Base-by-base conservation (phyloP, 805 yeast genomes). In the Metschnikowia drakensbergensis region DNA sequence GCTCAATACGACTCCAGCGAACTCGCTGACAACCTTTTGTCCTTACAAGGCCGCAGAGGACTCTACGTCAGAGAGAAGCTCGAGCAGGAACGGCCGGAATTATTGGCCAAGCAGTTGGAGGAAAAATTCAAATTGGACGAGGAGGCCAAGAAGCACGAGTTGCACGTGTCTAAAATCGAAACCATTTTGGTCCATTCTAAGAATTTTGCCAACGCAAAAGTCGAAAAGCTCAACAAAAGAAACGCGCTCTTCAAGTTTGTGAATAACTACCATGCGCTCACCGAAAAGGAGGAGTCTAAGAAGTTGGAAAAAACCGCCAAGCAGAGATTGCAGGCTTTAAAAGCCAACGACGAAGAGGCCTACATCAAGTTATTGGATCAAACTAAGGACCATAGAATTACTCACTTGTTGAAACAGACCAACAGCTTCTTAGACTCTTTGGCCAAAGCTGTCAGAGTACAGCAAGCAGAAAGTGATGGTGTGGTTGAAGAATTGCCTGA, bases 341-440 rank as follows among this genome's bases (percentile, higher is more conserved):
- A 84, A 65, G 87, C 91, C 13, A 86, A 87, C 64, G 96, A 87
- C 71, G 95, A 87, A 66, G 96, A 87, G 62, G 94, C 94, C 2
- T 87, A 87, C 70, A 78, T 87, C 64, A 86, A 86, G 62, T 77
- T 87, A 60, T 76, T 87, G 64, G 94, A 87, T 64, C 90, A 86
- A 67, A 87, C 96, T 3, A 87, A 87, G 64, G 96, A 87, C 69
- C 86, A 88, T 37, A 81, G 96, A 79, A 84, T 87, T 58, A 86
- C 94, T 1, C 95, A 87, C 67, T 75, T 87, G 64, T 77, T 87
- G 63, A 84, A 76, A 60, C 96, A 87, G 65, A 87, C 96, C 7
- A 87, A 87, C 64, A 67, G 77, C 11, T 87, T 87, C 67, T 80
- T 87, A 69, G 89, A 83, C 56, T 78, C 91, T 30, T 76, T 87